Base-by-base conservation (phyloP, 768 basidiomycete genomes). In the Boletus insuetus region DNA sequence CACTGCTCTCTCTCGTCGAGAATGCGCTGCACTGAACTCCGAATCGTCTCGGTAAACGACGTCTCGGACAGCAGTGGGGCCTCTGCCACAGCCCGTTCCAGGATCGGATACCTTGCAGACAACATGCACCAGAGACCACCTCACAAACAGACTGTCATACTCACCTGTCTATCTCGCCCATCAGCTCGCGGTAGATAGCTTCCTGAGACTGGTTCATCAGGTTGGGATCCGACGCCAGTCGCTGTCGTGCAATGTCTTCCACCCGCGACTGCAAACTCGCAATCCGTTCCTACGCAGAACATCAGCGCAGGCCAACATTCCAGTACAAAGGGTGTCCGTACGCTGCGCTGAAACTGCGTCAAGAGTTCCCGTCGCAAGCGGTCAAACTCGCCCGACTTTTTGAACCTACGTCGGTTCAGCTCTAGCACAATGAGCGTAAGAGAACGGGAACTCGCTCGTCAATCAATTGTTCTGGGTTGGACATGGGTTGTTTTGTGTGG, bases 331-430 rank as follows among this genome's bases (percentile, higher is more conserved):
- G 3, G 24, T 24, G 24, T 24, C 24, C 26, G 6, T 29, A 88
- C 87, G 63, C 83, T 79, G 60, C 74, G 77, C 61, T 82, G 80
- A 67, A 88, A 87, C 62, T 84, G 75, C 7, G 76, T 63, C 37
- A 89, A 68, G 22, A 91, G 72, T 69, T 89, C 83, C 47, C 81
- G 79, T 46, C 88, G 79, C 58, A 89, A 66, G 22, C 84, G 81
- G 60, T 90, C 87, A 60, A 89, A 89, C 71, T 90, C 86, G 29
- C 87, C 88, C 12, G 86, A 87, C 62, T 84, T 85, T 70, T 90
- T 89, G 75, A 89, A 90, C 62, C 88, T 90, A 42, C 32, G 34
- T 38, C 17, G n/a, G 34, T 58, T 56, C 51, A 58, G 47, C 14
- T 22, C 16, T 14, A 38, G 45, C 16, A 31, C 19, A 14, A 14